A percentile compares a stretch with the other conserved stretches of the same genome.
Evolutionary conservation across 805 yeast species (phyloP).

Genomic region (Yarrowia divulgata): DNA sequence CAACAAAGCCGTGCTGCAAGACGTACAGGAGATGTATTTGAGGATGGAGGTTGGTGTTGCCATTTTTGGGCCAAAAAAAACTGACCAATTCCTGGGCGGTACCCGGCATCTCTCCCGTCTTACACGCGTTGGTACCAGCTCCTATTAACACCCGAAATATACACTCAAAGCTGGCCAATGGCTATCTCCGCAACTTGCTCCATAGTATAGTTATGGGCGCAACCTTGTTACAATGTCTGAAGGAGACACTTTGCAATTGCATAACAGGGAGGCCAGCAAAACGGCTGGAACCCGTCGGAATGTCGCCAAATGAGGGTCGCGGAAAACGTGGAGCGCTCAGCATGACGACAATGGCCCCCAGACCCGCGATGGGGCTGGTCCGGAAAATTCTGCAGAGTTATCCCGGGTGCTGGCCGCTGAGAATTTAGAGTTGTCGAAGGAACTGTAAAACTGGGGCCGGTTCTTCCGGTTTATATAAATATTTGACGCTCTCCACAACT

Average conservation of each 20-base stretch:
- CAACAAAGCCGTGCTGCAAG: constrained; percentile 19
- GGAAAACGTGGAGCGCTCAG: neutral
- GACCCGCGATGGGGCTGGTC: neutral
- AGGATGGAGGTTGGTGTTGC: too few species aligned
- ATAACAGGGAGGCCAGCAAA: constrained; percentile 11
- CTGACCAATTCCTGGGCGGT: too few species aligned
- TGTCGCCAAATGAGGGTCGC: neutral
- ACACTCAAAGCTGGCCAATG: constrained; percentile 8
- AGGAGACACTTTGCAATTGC: constrained; percentile 19
- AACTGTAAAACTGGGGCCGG: constrained; percentile 40
- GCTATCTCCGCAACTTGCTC: constrained; percentile 39
- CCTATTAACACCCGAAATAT: neutral
- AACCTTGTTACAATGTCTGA: constrained; percentile 28
- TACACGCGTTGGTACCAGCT: neutral
- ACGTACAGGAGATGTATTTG: too few species aligned
- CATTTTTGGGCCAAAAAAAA: too few species aligned
- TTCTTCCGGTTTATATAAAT: constrained; percentile 39
- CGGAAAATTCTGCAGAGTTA: constrained; percentile 38
- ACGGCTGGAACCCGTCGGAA: neutral
- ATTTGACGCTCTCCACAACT: constrained; percentile 39
- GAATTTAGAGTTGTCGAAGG: neutral
- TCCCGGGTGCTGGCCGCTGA: constrained; percentile 37
- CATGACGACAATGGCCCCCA: neutral
- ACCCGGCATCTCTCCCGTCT: neutral
- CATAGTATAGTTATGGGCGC: constrained; percentile 35